Percentiles rank a stretch among this genome's conserved stretches.
These are phyloP conservation scores for Chenopodium formosanum DNA, from an alignment of 148 eudicot genomes.

Conservation along the genomic window DNA sequence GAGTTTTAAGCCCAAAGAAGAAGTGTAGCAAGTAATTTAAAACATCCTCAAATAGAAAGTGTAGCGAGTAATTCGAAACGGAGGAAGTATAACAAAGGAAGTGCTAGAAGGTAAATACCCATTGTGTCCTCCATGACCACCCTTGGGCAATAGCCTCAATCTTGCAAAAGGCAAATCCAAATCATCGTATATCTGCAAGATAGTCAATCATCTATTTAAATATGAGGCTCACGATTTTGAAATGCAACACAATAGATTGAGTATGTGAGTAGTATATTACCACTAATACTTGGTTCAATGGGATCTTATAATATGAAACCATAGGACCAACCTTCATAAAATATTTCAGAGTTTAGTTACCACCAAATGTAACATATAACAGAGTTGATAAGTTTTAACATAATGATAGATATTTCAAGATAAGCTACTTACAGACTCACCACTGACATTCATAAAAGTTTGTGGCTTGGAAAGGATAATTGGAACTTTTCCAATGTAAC, in stretches of 20 bases:
- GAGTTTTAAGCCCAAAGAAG: no score
- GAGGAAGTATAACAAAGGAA: not conserved
- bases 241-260: not conserved
- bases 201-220: slow-evolving; percentile 12
- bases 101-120: slow-evolving; percentile 49
- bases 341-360: slow-evolving; percentile 12
- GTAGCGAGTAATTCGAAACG: no score
- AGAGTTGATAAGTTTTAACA: not conserved
- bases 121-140: slow-evolving; percentile 99
- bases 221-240: not conserved
- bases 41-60: no score
- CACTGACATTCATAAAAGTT: slow-evolving; percentile 93
- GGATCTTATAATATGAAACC: slow-evolving; percentile 90
- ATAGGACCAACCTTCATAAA: slow-evolving; percentile 79
- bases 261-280: slow-evolving; percentile 38
- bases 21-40: no score
- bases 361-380: not conserved
- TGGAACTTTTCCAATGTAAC: slow-evolving; percentile 72
- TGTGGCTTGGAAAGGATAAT: slow-evolving; percentile 92
- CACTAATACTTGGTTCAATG: slow-evolving; percentile 90
- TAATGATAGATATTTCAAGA: slow-evolving; percentile 17
- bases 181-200: slow-evolving; percentile 81
- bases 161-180: slow-evolving; percentile 89
- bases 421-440: slow-evolving; percentile 96
- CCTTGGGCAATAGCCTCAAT: slow-evolving; percentile 86